Evolutionary conservation across 495 filamentous ascomycete species (phyloP).

Genomic region (Tuber melanosporum): DNA sequence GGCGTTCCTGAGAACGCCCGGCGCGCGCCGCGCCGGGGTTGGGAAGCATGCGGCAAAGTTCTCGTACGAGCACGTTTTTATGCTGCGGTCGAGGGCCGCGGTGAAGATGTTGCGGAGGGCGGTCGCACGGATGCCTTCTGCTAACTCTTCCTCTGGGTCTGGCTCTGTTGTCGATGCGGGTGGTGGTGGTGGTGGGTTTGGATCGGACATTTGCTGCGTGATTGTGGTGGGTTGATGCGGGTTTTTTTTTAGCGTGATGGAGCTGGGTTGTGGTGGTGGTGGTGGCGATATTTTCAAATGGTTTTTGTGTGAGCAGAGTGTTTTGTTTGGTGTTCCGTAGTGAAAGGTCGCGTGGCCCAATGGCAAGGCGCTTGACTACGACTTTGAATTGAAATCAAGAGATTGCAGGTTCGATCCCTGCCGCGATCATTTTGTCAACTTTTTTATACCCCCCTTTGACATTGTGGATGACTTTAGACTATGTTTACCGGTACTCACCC

Average conservation of each 20-base stretch:
- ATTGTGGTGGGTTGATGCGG: background rate
- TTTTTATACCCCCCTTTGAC: background rate
- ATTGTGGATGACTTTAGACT: background rate
- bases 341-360: constrained; percentile 51
- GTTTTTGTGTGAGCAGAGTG: background rate
- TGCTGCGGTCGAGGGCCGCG: constrained; percentile 22
- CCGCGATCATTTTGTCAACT: constrained; percentile 24
- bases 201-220: background rate
- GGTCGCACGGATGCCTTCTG: constrained; percentile 24
- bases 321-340: background rate
- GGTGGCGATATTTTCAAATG: background rate
- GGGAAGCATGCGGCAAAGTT: constrained; percentile 89
- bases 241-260: background rate
- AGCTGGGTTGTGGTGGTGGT: background rate
- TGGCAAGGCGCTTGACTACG: constrained; percentile 70
- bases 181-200: background rate
- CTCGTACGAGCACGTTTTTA: constrained; percentile 58
- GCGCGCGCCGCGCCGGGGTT: constrained; percentile 63
- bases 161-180: background rate
- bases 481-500: background rate
- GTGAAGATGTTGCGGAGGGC: constrained; percentile 27
- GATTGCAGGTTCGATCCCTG: constrained; percentile 40
- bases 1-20: constrained; percentile 58
- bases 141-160: background rate
- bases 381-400: constrained; percentile 35